phyloP scores from a whole-genome alignment of 805 yeast species.

The Teunomyces funiuensis region DNA sequence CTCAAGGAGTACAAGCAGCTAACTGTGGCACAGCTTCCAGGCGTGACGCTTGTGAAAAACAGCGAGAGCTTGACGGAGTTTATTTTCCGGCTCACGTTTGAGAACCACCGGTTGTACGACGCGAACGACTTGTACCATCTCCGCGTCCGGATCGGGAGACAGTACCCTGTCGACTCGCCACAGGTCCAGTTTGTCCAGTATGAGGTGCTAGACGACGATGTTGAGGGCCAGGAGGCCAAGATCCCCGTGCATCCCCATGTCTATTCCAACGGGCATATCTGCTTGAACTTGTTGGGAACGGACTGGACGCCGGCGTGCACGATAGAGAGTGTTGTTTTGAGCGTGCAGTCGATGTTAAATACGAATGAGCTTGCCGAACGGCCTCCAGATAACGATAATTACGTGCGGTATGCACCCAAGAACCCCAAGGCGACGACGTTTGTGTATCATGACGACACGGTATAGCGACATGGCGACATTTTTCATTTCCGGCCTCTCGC shows the following conservation, averaged over 20 bases:
- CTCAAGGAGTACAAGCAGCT: conserved; percentile 27
- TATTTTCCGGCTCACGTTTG: conserved; percentile 20
- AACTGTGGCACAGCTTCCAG: conserved; percentile 16
- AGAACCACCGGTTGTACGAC: conserved; percentile 12
- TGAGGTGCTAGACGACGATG: conserved; percentile 13
- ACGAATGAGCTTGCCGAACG: conserved; percentile 47
- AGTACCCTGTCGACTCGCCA: conserved; percentile 62
- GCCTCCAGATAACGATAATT: conserved; percentile 57
- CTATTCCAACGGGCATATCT: conserved; percentile 77
- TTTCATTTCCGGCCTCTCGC: too few species aligned
- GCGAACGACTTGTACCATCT: conserved; percentile 38
- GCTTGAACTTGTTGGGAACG: conserved; percentile 62
- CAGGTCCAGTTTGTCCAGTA: conserved; percentile 49
- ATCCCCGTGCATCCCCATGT: conserved; percentile 76
- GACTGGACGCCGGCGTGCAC: conserved; percentile 69
- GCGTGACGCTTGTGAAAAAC: conserved; percentile 20
- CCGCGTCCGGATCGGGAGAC: conserved; percentile 40
- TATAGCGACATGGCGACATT: too few species aligned
- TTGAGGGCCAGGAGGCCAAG: not conserved
- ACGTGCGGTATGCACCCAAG: conserved; percentile 52
- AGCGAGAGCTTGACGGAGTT: conserved; percentile 20
- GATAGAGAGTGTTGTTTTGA: conserved; percentile 47
- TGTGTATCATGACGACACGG: conserved; percentile 60
- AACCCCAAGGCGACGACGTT: conserved; percentile 55
- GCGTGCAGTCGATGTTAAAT: conserved; percentile 64